Evolutionary conservation across 176 grass and related monocot species (phyloP), one percentile per base, ranked within the genome.

Genomic region (Cenchrus fungigraminus): DNA sequence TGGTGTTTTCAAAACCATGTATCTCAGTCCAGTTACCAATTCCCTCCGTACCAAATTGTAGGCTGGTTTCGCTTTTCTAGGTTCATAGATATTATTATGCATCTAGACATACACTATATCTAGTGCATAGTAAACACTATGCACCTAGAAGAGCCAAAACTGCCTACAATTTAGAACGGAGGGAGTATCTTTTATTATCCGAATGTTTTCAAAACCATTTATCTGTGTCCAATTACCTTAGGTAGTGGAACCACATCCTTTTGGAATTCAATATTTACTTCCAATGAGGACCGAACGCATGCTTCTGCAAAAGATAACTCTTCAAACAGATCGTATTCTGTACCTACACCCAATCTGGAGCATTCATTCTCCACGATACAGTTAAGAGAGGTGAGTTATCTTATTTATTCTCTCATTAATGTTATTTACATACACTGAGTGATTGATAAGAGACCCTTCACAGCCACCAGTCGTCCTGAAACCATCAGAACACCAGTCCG

Each of bases 401-500:
- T 56, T 82, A 13, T 31, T 85, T 64, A 15, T 78, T 73, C 84
- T 79, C 46, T 31, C 64, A 64, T 4, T 15, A 43, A 3, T 73
- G 69, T 77, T 79, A 69, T 80, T 80, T 47, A 25, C 25, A 83
- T 79, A n/a, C 54, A 49, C 37, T 6, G 55, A 67, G 17, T 88
- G 76, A 68, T 79, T 91, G 59, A 90, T 47, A 29, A 29, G 76
- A 82, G 20, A 58, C 67, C 40, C 42, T 88, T 86, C 83, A 85
- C 91, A 99, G 97, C 97, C 97, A 73, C 97, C 97, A 28, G 49
- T 91, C 9, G 63, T 94, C 76, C 71, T 99, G 77, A 99, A 99
- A 68, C 97, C 97, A 71, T 96, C 88, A 77, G 97, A 99, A 63
- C 85, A 86, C 71, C 97, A 95, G 57, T 96, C 97, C 25, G 97